Evolutionary conservation across 352 stramenopile species (phyloP), one percentile per base, ranked within the genome.

Genomic region (Pythium coloratum): DNA sequence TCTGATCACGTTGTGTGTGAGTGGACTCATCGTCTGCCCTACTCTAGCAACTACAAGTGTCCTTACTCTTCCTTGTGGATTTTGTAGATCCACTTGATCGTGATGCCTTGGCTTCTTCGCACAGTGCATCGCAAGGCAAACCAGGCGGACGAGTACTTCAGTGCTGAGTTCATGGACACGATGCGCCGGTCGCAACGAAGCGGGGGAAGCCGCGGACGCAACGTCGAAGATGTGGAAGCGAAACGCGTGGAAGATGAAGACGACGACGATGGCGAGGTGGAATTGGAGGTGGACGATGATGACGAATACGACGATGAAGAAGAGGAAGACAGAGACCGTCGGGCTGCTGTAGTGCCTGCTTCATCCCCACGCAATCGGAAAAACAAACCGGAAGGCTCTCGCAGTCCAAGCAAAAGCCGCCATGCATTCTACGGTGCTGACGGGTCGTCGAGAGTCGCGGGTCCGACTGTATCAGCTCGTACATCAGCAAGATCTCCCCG

Each of bases 101-200:
- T 85, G 24, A 78, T 73, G 5, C 83, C 81, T 30, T 89, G 81
- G 80, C 59, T 92, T 12, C 64, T 92, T 18, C 72, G 81, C 36
- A 92, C 83, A 16, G 79, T 92, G 34, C 80, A 92, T 26, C 77
- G 80, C 13, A 92, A 92, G 36, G 80, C 75, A 0, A 89, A 72
- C 0, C 81, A 92, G 38, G 83, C 83, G 13, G 80, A 92, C 33
- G 73, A 87, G 50, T 88, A 88, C 67, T 92, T 85, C 57, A 75
- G 81, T 8, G 81, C 81, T 6, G 81, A 91, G 66, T 91, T 91
- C 59, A 74, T 90, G 20, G 75, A 77, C 28, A 73, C 84, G 47
- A 72, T 84, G 38, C 75, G 73, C 3, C 64, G 60, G 2, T 70
- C 55, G 26, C 63, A 69, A 26, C 57, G 46, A 32, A 60, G 66